phyloP scores from a whole-genome alignment of 768 basidiomycete genomes.

The Suillus americanus region DNA sequence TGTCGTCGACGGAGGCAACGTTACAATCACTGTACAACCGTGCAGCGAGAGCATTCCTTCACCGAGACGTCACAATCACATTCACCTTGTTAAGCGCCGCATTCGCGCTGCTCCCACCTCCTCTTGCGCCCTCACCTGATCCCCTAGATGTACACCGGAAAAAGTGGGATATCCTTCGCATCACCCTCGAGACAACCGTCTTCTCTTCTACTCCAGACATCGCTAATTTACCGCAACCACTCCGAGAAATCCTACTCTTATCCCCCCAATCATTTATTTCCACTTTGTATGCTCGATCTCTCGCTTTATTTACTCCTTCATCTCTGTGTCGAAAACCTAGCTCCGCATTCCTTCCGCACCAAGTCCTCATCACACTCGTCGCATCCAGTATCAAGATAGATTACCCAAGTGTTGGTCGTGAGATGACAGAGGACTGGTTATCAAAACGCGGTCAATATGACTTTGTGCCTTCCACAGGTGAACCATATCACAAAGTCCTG shows the following conservation, averaged over 20 bases:
- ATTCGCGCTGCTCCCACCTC: slow-evolving; percentile 57
- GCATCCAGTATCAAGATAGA: slow-evolving; percentile 69
- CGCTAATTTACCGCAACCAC: slow-evolving; percentile 44
- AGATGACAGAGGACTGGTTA: slow-evolving; percentile 80
- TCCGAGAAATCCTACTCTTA: slow-evolving; percentile 53
- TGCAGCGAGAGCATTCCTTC: slow-evolving; percentile 77
- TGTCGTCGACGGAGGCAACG: slow-evolving; percentile 43
- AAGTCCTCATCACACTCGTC: slow-evolving; percentile 68
- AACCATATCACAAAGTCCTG: slow-evolving; percentile 71
- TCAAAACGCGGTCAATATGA: slow-evolving; percentile 49
- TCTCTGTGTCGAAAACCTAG: slow-evolving; percentile 37
- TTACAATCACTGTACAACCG: slow-evolving; percentile 74
- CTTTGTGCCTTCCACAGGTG: slow-evolving; percentile 32
- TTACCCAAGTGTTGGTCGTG: slow-evolving; percentile 57
- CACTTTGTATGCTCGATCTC: slow-evolving; percentile 60
- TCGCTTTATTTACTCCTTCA: slow-evolving; percentile 63
- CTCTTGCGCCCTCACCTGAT: slow-evolving; percentile 34
- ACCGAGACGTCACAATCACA: slow-evolving; percentile 67
- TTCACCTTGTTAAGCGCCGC: slow-evolving; percentile 66
- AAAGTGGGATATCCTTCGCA: slow-evolving; percentile 87
- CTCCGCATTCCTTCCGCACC: slow-evolving; percentile 63
- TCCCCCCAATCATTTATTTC: slow-evolving; percentile 60
- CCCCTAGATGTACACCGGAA: slow-evolving; percentile 52
- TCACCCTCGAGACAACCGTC: slow-evolving; percentile 77
- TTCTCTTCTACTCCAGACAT: slow-evolving; percentile 53